A percentile compares a stretch with the other conserved stretches of the same genome.
phyloP scores from a whole-genome alignment of 208 protist species.

The Trypanosoma avium region DNA sequence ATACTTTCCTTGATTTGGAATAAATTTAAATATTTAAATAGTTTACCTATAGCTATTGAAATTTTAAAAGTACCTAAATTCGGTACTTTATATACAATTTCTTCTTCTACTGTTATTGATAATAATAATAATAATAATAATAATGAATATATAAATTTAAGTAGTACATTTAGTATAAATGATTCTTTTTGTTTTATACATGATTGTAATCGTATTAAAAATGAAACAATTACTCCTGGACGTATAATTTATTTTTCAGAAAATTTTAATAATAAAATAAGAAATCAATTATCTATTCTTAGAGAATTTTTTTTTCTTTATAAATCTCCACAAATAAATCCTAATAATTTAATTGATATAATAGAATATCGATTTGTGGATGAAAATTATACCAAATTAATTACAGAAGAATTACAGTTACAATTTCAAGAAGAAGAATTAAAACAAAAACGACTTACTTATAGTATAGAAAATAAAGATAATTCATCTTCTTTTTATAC shows the following conservation, averaged over 20 bases:
- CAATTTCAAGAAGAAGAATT: background rate
- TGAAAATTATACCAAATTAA: background rate
- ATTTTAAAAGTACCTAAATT: background rate
- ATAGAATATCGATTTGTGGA: background rate
- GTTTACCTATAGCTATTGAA: background rate
- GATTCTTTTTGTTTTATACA: background rate
- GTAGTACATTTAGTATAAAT: background rate
- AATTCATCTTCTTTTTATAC: background rate
- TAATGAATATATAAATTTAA: too few relatives aligned
- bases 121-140: background rate
- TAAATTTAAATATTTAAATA: background rate
- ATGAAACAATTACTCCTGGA: background rate
- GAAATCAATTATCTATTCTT: background rate
- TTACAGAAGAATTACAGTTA: background rate
- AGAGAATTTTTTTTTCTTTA: background rate
- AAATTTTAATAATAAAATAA: slow-evolving; percentile 2
- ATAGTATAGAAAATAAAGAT: background rate
- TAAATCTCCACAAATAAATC: background rate
- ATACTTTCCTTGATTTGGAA: background rate
- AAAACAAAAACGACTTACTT: background rate
- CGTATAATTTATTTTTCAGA: background rate
- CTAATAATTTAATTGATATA: background rate
- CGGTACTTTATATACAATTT: background rate
- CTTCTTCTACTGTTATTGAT: background rate
- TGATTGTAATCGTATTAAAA: background rate